Evolutionary conservation across 2,329 filamentous ascomycete genomes (phyloP), one percentile per base, ranked within the genome.

Genomic region (Trichoderma polysporum): DNA sequence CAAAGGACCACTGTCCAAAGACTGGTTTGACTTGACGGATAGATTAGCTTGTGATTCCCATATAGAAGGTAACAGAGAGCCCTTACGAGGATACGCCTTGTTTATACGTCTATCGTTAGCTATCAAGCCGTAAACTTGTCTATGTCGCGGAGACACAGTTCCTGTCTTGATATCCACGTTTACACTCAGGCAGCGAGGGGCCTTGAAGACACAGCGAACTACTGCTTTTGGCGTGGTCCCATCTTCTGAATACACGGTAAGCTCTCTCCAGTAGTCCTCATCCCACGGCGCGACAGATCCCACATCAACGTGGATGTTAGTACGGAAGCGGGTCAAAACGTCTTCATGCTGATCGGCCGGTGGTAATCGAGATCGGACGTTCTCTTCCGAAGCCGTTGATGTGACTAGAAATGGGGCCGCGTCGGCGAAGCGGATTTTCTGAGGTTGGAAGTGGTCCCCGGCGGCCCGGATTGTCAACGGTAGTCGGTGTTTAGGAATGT

Each of bases 281-380:
- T 71, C 70, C 17, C 52, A 71, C 4, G 70, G 35, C 17, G 33
- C 41, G 13, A 47, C 58, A 8, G 62, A 59, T 8, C 66, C 69
- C 8, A 70, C 69, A 33, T 69, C 70, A 37, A 71, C 64, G 50
- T 71, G 70, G 17, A 71, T 71, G 25, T 71, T 71, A 9, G 70
- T 69, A 13, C 70, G 64, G 17, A 71, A 58, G 27, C 69, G 67
- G 10, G 69, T 35, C 8, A 71, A 66, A 25, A 71, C 54, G 60
- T 71, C 70, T 39, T 70, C 65, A 10, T 64, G 50, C 29, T 53
- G 62, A 12, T 56, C 19, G 3, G 53, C 54, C 19, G 31, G 33
- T 12, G 69, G 70, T 12, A 70, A 45, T n/a, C 70, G 57, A 10
- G 64, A 57, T 12, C 50, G 45, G 13, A 66, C 67, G 15, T 71